A percentile compares a stretch with the other conserved stretches of the same genome.
Conservation (phyloP, 352 stramenopile species). For the Phytophthora ramorum region DNA sequence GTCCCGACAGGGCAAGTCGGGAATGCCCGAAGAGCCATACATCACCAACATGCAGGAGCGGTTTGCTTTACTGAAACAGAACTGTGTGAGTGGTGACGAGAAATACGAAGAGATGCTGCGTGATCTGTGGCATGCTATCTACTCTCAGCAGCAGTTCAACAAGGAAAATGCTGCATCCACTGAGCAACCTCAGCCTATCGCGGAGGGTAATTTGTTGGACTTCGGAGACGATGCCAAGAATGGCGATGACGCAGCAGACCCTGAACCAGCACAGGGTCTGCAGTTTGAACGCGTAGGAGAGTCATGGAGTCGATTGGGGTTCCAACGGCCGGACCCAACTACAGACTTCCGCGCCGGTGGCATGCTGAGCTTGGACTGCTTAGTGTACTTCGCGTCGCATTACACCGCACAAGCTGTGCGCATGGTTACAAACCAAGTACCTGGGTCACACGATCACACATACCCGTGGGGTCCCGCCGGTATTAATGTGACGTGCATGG, state of each 20-base stretch:
- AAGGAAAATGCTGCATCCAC: conserved; percentile 22
- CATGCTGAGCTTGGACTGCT: conserved; percentile 80
- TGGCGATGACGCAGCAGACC: neutral
- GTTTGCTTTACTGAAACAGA: conserved; percentile 74
- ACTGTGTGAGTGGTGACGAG: conserved; percentile 65
- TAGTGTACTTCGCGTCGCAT: conserved; percentile 82
- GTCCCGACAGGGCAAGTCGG: conserved; percentile 60
- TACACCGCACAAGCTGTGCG: conserved; percentile 70
- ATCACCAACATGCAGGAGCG: conserved; percentile 71
- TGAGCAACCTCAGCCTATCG: conserved; percentile 28
- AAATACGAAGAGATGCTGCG: conserved; percentile 70
- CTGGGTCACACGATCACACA: conserved; percentile 80
- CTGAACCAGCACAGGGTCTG: conserved; percentile 23
- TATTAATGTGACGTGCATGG: conserved; percentile 89
- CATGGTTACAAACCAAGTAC: conserved; percentile 83
- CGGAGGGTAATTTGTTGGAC: conserved; percentile 37
- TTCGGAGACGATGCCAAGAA: conserved; percentile 25
- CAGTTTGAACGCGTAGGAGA: conserved; percentile 78
- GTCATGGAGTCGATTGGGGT: conserved; percentile 83
- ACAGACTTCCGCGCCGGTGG: conserved; percentile 87
- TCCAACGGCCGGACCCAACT: conserved; percentile 85
- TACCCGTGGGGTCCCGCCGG: conserved; percentile 86
- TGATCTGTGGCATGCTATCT: conserved; percentile 75
- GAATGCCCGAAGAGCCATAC: conserved; percentile 60
- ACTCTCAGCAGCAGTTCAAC: conserved; percentile 52